Evolutionary conservation across 176 grass and related monocot genomes (phyloP).

Genomic region (Canna indica): DNA sequence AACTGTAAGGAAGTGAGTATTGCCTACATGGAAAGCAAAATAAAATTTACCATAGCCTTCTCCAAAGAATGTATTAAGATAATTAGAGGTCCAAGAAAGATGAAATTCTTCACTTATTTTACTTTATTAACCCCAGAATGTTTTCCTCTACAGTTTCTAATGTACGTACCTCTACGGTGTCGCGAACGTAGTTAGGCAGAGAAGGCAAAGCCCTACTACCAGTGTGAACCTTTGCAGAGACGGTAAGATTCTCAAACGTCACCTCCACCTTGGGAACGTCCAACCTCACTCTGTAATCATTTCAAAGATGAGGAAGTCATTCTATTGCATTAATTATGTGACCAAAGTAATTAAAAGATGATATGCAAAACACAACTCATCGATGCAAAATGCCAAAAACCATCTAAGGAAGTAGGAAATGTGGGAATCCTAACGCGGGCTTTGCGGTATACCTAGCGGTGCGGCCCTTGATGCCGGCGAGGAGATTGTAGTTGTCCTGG

Average conservation of each 20-base stretch:
- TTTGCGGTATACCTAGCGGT: slow-evolving; percentile 33
- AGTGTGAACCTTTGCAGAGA: slow-evolving; percentile 39
- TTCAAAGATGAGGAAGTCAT: not conserved
- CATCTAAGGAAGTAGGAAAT: not conserved
- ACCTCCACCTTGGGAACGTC: slow-evolving; percentile 56
- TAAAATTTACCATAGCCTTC: too few relatives aligned
- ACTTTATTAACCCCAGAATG: not conserved
- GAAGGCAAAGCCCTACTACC: slow-evolving; percentile 50
- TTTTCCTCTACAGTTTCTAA: too few relatives aligned
- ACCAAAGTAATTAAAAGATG: too few relatives aligned
- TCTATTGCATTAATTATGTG: not conserved
- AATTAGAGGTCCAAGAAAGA: too few relatives aligned
- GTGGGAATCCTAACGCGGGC: too few relatives aligned
- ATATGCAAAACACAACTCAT: too few relatives aligned
- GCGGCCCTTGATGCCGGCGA: slow-evolving; percentile 42
- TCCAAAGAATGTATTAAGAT: too few relatives aligned
- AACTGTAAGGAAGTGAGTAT: slow-evolving; percentile 33
- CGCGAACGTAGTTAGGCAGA: slow-evolving; percentile 39
- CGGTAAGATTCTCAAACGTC: slow-evolving; percentile 34
- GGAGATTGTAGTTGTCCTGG: slow-evolving; percentile 47
- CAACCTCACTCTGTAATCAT: slow-evolving; percentile 31
- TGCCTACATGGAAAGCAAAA: slow-evolving; percentile 17
- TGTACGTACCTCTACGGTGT: slow-evolving; percentile 35
- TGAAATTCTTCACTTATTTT: not conserved
- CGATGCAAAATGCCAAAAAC: too few relatives aligned